A percentile compares a stretch with the other conserved stretches of the same genome.
Evolutionary conservation across 2,329 filamentous ascomycete species (phyloP).

Genomic region (Nothophoma quercina): DNA sequence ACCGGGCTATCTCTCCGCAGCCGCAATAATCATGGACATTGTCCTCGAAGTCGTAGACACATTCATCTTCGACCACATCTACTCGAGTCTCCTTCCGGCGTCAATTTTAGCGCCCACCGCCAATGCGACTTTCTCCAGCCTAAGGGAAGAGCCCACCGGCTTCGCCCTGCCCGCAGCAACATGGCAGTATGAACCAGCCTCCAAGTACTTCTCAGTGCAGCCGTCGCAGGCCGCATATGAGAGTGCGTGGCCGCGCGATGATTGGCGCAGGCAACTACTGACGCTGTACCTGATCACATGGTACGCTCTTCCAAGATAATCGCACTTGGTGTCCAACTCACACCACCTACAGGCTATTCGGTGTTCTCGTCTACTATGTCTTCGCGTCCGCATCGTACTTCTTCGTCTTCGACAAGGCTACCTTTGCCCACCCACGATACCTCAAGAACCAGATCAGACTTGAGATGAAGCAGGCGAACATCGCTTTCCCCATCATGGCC

Average conservation of each 20-base stretch:
- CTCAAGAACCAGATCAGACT: slow-evolving; percentile 90
- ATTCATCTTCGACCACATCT: slow-evolving; percentile 80
- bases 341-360: slow-evolving; percentile 74
- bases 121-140: slow-evolving; percentile 66
- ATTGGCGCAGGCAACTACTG: slow-evolving; percentile 75
- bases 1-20: slow-evolving; percentile 13
- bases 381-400: slow-evolving; percentile 84
- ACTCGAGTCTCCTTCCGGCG: slow-evolving; percentile 72
- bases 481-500: slow-evolving; percentile 82
- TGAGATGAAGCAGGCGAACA: slow-evolving; percentile 83
- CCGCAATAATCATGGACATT: slow-evolving; percentile 75
- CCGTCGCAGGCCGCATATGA: slow-evolving; percentile 80
- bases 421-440: slow-evolving; percentile 89
- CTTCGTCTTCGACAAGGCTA: slow-evolving; percentile 91
- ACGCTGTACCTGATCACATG: slow-evolving; percentile 86
- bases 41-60: slow-evolving; percentile 86
- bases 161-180: slow-evolving; percentile 36
- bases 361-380: slow-evolving; percentile 82
- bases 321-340: slow-evolving; percentile 19
- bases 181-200: slow-evolving; percentile 78
- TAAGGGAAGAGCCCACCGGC: slow-evolving; percentile 49
- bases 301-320: slow-evolving; percentile 56
- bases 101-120: slow-evolving; percentile 55
- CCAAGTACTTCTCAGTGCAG: slow-evolving; percentile 70
- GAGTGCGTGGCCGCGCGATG: slow-evolving; percentile 80